phyloP scores from a whole-genome alignment of 768 basidiomycete species.

The Suillus lakei region DNA sequence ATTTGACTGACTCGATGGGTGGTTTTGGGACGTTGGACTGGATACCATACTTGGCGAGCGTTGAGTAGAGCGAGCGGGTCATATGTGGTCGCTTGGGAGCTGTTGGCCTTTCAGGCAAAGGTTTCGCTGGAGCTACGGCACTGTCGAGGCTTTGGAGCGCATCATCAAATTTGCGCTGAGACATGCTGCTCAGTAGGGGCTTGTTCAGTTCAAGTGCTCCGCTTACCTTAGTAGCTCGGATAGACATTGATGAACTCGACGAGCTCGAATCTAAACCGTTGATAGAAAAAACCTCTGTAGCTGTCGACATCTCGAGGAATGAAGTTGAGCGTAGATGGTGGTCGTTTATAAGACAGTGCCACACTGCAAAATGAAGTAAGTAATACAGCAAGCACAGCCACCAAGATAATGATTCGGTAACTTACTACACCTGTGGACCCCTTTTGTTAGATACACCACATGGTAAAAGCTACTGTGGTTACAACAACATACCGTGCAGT shows the following conservation, averaged over 20 bases:
- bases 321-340: neutral
- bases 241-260: slow-evolving; percentile 21
- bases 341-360: neutral
- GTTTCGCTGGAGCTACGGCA: slow-evolving; percentile 51
- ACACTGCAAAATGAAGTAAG: neutral
- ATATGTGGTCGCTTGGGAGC: slow-evolving; percentile 59
- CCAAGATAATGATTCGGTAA: neutral
- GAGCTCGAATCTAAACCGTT: slow-evolving; percentile 20
- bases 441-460: too few species aligned
- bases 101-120: slow-evolving; percentile 32
- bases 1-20: slow-evolving; percentile 30
- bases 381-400: slow-evolving; percentile 7
- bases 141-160: slow-evolving; percentile 74
- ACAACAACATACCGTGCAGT: neutral
- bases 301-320: neutral
- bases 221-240: slow-evolving; percentile 50
- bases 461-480: neutral
- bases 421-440: too few species aligned
- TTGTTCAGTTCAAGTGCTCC: neutral
- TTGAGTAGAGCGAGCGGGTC: slow-evolving; percentile 72
- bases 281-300: neutral
- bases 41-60: slow-evolving; percentile 78
- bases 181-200: neutral
- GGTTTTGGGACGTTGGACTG: slow-evolving; percentile 52
- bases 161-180: slow-evolving; percentile 81